Percentiles rank a stretch among this genome's conserved stretches.
phyloP scores from a whole-genome alignment of 257 asterid species.

The Penstemon davidsonii region DNA sequence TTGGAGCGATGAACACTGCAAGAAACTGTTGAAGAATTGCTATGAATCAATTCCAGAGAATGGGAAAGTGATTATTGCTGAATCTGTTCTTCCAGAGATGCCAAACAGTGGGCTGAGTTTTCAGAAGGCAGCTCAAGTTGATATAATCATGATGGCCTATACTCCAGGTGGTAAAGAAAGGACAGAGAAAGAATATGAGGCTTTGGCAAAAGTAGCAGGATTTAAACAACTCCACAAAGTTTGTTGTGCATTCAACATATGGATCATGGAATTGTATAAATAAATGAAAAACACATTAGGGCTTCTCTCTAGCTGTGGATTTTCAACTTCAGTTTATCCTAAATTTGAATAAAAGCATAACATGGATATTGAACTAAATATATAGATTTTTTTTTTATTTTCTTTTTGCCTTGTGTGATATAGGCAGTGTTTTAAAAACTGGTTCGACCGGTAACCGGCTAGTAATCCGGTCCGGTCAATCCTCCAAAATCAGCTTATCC shows the following conservation, averaged over 20 bases:
- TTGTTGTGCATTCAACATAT: constrained; percentile 39
- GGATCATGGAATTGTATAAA: constrained; percentile 28
- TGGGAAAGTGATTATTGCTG: constrained; percentile 60
- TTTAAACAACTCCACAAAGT: constrained; percentile 38
- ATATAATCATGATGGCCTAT: constrained; percentile 47
- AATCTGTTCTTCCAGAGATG: constrained; percentile 40
- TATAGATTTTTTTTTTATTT: no score
- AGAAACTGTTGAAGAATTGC: constrained; percentile 50
- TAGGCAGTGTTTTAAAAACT: no score
- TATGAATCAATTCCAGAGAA: constrained; percentile 46
- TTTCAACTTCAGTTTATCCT: no score
- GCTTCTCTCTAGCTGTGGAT: no score
- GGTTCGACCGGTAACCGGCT: no score
- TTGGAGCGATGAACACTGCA: constrained; percentile 59
- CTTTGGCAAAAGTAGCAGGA: constrained; percentile 48
- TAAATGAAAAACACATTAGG: neutral
- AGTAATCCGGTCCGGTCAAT: no score
- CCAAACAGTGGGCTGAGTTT: constrained; percentile 35
- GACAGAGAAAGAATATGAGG: constrained; percentile 55
- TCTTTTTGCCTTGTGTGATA: no score
- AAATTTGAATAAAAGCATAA: no score
- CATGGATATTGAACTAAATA: no score
- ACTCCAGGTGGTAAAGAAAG: constrained; percentile 69
- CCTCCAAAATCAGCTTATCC: no score
- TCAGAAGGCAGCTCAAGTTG: constrained; percentile 24